Base-by-base conservation (phyloP, 1,284 basidiomycete species). In the Ustilago loliicola region DNA sequence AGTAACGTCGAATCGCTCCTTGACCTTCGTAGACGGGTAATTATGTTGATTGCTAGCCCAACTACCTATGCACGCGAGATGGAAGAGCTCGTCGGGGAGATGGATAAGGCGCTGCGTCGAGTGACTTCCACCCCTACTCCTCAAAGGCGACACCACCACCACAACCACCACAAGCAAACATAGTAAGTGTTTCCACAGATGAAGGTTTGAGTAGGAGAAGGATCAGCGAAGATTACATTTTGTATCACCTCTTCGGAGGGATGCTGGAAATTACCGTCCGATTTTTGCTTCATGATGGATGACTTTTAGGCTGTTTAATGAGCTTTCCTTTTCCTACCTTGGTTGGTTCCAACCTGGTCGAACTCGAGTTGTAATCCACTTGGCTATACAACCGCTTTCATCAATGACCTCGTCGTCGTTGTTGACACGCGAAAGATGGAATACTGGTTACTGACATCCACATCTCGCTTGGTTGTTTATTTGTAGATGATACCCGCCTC, bases 211-310 rank as follows among this genome's bases (percentile, higher is more conserved):
- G 38, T 40, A 40, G 17, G 23, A n/a, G 29, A 19, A 17, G 25
- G n/a, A 17, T 11, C 38, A 34, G 65, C 67, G 55, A 71, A 32
- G 65, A 66, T 68, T 66, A 71, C 30, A 57, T 58, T 77, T 77
- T 78, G 61, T 77, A 65, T 54, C 66, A 50, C 54, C 48, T 50
- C 57, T 34, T 47, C 17, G 29, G 54, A 56, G 55, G 69, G 69
- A 76, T 81, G 79, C 78, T 82, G 79, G 81, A 81, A 82, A 82
- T 82, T 82, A 82, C 81, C 81, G 81, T 82, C 81, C 74, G 81
- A 82, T 65, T 67, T 71, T 72, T 79, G 66, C 69, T 69, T 62
- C 59, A 66, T 82, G 81, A 82, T 54, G 77, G 81, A 80, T 64
- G 76, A 27, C 69, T 73, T 56, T 59, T 61, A 77, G 81, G 81